phyloP scores from a whole-genome alignment of 2,329 filamentous ascomycete species.

The Clarireedia sp. region DNA sequence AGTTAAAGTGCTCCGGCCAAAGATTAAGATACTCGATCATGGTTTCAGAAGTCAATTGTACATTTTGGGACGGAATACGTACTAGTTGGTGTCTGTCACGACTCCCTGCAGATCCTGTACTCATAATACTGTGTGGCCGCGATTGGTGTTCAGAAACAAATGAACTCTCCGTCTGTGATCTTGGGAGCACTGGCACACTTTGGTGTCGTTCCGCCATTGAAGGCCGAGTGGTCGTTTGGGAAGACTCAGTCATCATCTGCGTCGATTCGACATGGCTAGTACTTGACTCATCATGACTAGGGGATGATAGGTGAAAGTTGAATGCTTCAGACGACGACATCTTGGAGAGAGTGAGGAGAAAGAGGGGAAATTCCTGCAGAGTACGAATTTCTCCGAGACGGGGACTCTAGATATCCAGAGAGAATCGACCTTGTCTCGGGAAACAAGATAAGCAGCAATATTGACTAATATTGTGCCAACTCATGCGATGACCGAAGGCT shows the following conservation, averaged over 20 bases:
- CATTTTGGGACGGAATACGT: slow-evolving; percentile 1
- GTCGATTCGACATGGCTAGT: not conserved
- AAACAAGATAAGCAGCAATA: not conserved
- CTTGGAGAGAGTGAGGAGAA: not conserved
- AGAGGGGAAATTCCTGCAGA: not conserved
- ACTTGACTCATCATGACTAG: not conserved
- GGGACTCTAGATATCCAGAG: not conserved
- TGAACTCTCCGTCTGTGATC: not conserved
- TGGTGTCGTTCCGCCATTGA: slow-evolving; percentile 12
- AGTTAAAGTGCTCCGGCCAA: not conserved
- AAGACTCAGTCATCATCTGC: too few relatives aligned
- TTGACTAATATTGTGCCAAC: slow-evolving; percentile 4
- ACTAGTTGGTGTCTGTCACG: slow-evolving; percentile 13
- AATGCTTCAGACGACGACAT: slow-evolving; percentile 4
- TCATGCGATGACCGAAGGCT: not conserved
- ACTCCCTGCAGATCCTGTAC: slow-evolving; percentile 11
- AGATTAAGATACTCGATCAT: not conserved
- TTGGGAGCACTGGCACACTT: not conserved
- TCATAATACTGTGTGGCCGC: slow-evolving; percentile 11
- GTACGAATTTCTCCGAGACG: not conserved
- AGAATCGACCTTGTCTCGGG: not conserved
- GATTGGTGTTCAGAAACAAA: not conserved
- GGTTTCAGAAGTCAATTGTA: not conserved
- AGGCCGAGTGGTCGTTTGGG: not conserved
- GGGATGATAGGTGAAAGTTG: slow-evolving; percentile 2